phyloP scores from a whole-genome alignment of 345 rosid genomes.

The Brassica nigra region DNA sequence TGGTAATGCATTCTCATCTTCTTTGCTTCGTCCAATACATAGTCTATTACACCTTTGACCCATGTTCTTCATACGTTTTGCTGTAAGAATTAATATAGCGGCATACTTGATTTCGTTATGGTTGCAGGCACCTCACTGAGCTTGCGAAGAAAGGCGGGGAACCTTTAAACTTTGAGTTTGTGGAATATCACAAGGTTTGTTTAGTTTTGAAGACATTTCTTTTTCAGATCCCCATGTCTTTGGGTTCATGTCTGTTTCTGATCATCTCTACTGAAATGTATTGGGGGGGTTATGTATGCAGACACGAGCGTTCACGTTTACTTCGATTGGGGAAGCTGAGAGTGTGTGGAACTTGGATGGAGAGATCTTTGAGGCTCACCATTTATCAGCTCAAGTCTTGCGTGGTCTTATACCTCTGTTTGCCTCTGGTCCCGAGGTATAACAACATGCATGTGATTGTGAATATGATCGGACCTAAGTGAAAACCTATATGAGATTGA shows the following conservation, averaged over 20 bases:
- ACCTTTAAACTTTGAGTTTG: slow-evolving; percentile 79
- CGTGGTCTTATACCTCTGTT: slow-evolving; percentile 79
- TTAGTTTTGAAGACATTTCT: background rate
- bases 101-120: background rate
- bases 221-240: background rate
- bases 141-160: slow-evolving; percentile 80
- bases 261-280: slow-evolving; percentile 2
- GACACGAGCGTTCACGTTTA: slow-evolving; percentile 87
- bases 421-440: slow-evolving; percentile 90
- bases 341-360: slow-evolving; percentile 95
- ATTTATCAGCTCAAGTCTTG: slow-evolving; percentile 90
- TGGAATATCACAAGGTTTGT: slow-evolving; percentile 82
- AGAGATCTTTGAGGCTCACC: slow-evolving; percentile 85
- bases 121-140: slow-evolving; percentile 86
- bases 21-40: background rate
- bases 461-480: background rate
- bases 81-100: no score
- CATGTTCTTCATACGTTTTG: background rate
- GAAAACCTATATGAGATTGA: background rate
- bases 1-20: slow-evolving; percentile 53
- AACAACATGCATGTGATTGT: slow-evolving; percentile 24
- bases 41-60: background rate
- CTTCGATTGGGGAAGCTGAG: slow-evolving; percentile 69
- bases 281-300: slow-evolving; percentile 32
- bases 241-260: background rate